Evolutionary conservation across 352 stramenopile species (phyloP), one percentile per base, ranked within the genome.

Genomic region (Globisporangium megalacanthum): DNA sequence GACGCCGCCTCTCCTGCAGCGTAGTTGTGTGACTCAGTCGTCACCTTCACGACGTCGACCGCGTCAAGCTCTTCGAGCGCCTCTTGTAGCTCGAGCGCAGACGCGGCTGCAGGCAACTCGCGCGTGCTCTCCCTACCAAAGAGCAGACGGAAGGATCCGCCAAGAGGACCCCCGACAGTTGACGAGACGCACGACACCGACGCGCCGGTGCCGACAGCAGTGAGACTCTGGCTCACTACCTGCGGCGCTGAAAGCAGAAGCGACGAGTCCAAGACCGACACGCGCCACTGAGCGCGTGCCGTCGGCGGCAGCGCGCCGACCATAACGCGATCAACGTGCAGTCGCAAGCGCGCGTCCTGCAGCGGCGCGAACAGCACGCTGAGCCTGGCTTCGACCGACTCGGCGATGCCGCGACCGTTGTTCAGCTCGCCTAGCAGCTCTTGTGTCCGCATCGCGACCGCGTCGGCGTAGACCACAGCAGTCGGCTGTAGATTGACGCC

Each of bases 331-430:
- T 64, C 49, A 19, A 74, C 55, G 15, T 77, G 66, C 29, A 77
- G 61, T 13, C 46, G 41, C 19, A 57, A 6, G 11, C 22, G 17
- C 19, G 49, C 8, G 33, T 31, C 11, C 17, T 45, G 39, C 6
- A 35, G n/a, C 2, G 52, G 49, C 25, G 49, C 41, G 52, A 70
- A 72, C 9, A 75, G 47, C 7, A 22, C 4, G 15, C 57, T 31
- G 8, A 79, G 20, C 11, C 52, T 50, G 6, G 60, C 65, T 58
- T 79, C 68, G 45, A 77, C 68, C 1, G 70, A 79, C 58, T 73
- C 70, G 2, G 35, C 45, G 7, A 29, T 25, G 35, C 59, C 57
- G 49, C 55, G 54, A 6, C 68, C 70, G 22, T 60, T 68, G 49
- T 50, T 64, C 35, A 62, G 36, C n/a, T 72, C 55, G 4, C 47